phyloP scores from a whole-genome alignment of 352 stramenopile genomes.

The Saprolegnia diclina region DNA sequence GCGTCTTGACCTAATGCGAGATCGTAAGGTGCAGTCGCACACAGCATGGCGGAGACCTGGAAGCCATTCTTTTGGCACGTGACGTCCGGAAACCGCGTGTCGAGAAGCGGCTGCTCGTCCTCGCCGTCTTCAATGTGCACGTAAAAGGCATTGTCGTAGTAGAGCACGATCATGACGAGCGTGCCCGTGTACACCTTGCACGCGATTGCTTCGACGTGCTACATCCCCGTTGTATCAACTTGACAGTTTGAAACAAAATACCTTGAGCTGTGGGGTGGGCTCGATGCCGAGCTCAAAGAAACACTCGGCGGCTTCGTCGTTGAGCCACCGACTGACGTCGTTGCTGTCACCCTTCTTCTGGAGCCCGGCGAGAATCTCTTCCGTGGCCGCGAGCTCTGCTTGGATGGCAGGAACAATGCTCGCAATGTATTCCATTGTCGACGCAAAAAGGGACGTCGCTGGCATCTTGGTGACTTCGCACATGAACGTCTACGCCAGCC shows the following conservation, averaged over 20 bases:
- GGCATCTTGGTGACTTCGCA: constrained; percentile 88
- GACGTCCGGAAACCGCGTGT: constrained; percentile 93
- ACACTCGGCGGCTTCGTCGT: constrained; percentile 82
- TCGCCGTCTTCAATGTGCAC: constrained; percentile 84
- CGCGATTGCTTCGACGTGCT: constrained; percentile 91
- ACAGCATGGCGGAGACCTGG: constrained; percentile 43
- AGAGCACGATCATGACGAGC: constrained; percentile 89
- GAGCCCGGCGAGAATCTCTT: constrained; percentile 77
- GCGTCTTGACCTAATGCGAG: constrained; percentile 36
- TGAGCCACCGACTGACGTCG: constrained; percentile 79
- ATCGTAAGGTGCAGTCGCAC: not conserved
- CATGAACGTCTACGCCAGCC: constrained; percentile 71
- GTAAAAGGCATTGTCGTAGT: constrained; percentile 90
- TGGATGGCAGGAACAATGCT: constrained; percentile 78
- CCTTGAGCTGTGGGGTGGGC: constrained; percentile 57
- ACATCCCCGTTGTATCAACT: constrained; percentile 6
- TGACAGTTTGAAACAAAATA: constrained; percentile 17
- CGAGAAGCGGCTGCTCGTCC: constrained; percentile 88
- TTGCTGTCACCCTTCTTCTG: constrained; percentile 43
- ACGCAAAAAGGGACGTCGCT: constrained; percentile 82
- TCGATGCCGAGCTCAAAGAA: constrained; percentile 91
- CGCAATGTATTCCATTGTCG: constrained; percentile 83
- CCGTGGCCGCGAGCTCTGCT: constrained; percentile 72
- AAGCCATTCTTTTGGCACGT: constrained; percentile 78
- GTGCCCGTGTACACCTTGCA: constrained; percentile 91